Evolutionary conservation across 495 filamentous ascomycete genomes (phyloP).

Genomic region (Hypomontagnella monticulosa): DNA sequence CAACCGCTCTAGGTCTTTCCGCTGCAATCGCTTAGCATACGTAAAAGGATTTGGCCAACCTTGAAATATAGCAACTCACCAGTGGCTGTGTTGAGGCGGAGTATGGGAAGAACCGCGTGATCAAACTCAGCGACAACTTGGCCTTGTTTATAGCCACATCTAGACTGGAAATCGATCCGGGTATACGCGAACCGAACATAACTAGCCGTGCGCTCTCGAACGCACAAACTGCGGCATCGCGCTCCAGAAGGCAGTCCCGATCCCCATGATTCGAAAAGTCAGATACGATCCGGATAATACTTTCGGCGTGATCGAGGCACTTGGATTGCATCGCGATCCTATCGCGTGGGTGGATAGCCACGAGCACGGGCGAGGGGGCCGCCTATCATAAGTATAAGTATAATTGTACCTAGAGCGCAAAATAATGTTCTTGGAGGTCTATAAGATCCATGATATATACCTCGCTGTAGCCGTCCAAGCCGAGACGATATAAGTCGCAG

Average conservation of each 20-base stretch:
- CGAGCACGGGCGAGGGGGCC: slow-evolving; percentile 37
- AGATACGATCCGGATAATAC: slow-evolving; percentile 41
- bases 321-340: slow-evolving; percentile 34
- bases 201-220: slow-evolving; percentile 43
- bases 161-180: slow-evolving; percentile 27
- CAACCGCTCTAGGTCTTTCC: slow-evolving; percentile 35
- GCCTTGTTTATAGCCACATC: slow-evolving; percentile 39
- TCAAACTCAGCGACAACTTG: slow-evolving; percentile 32
- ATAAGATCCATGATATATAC: no score
- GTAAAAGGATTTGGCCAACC: background rate
- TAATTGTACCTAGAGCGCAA: no score
- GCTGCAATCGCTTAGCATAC: slow-evolving; percentile 19
- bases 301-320: slow-evolving; percentile 44
- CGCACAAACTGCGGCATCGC: slow-evolving; percentile 42
- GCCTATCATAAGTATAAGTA: no score
- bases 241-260: slow-evolving; percentile 32
- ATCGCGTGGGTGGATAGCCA: slow-evolving; percentile 29
- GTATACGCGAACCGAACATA: slow-evolving; percentile 42
- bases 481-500: slow-evolving; percentile 47
- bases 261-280: slow-evolving; percentile 33
- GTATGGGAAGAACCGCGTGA: slow-evolving; percentile 39
- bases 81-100: slow-evolving; percentile 40
- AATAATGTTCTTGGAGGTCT: no score
- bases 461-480: slow-evolving; percentile 43
- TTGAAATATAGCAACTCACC: slow-evolving; percentile 12